Evolutionary conservation across 345 rosid species (phyloP), one percentile per base, ranked within the genome.

Genomic region (Pistacia vera): DNA sequence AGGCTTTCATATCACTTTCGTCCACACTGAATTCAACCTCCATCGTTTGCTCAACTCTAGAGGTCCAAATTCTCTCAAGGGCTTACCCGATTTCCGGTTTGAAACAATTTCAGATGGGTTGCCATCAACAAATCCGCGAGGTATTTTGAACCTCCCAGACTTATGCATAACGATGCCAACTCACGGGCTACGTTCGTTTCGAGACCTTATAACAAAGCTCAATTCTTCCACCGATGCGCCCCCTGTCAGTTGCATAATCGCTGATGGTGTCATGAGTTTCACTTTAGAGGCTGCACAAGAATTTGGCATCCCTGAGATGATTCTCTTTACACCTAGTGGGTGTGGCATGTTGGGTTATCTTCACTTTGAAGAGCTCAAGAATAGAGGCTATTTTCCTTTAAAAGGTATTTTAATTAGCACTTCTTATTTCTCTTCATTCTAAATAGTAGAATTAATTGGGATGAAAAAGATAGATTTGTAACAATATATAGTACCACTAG

Each of bases 1-100:
- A 11, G 84, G 88, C 63, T 86, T 85, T 68, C 86, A 85, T 63
- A 69, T 88, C 72, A 86, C 92, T 73, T 88, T 88, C 10, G 90
- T 88, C 36, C 85, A 88, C 80, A 72, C 87, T 4, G 87, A 86
- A 67, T 86, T 70, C 70, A 88, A 85, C 70, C 85, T 84, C 74
- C 64, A 54, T 22, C 88, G 89, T 38, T 75, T 88, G 41, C 81
- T 83, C 9, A 75, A 78, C 64, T 81, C 88, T 17, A 57, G 82
- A 18, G 85, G 85, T 22, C 68, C 75, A 3, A 16, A 60, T 72
- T 60, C 88, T 25, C 79, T 84, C 1, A 67, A 80, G 11, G 83
- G 83, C 63, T 68, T 78, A 48, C 80, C 91, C 20, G 81, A 86
- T 14, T 88, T 88, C 62, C 76, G 71, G 30, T 86, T 84, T 79